Evolutionary conservation across 179 eudicot genomes (phyloP).

Genomic region (Camellia oleifera): DNA sequence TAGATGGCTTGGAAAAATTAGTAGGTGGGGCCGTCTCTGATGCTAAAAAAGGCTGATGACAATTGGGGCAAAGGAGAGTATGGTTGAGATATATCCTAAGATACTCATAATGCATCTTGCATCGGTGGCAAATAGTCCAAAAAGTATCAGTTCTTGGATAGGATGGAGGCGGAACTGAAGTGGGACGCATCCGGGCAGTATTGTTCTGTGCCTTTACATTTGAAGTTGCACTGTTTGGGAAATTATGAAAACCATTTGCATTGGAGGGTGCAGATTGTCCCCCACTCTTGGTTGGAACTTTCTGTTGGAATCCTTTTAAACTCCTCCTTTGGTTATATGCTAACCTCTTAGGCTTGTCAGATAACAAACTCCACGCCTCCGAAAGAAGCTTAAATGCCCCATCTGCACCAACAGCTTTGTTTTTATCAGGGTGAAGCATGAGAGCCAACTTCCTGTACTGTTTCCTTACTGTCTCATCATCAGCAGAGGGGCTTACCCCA

Average conservation of each 20-base stretch:
- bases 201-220: conserved; percentile 31
- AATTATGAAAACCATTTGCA: conserved; percentile 60
- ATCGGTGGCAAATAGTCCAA: conserved; percentile 84
- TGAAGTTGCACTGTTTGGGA: conserved; percentile 37
- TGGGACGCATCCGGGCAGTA: conserved; percentile 23
- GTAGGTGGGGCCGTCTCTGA: conserved; percentile 53
- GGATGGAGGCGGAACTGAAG: conserved; percentile 23
- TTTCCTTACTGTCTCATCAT: conserved; percentile 71
- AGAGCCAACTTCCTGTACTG: conserved; percentile 85
- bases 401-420: conserved; percentile 85
- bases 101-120: conserved; percentile 96
- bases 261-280: conserved; percentile 38
- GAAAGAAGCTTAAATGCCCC: conserved; percentile 95
- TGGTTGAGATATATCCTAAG: conserved; percentile 67
- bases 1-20: conserved; percentile 26
- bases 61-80: conserved; percentile 79
- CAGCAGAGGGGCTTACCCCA: conserved; percentile 66
- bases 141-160: conserved; percentile 55
- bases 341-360: conserved; percentile 69
- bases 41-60: conserved; percentile 76
- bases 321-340: conserved; percentile 66
- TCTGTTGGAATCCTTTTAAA: conserved; percentile 40
- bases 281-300: conserved; percentile 31
- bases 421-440: conserved; percentile 92
- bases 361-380: conserved; percentile 90